Percentiles rank a stretch among this genome's conserved stretches.
phyloP scores from a whole-genome alignment of 768 basidiomycete genomes.

The Suillus cothurnatus region DNA sequence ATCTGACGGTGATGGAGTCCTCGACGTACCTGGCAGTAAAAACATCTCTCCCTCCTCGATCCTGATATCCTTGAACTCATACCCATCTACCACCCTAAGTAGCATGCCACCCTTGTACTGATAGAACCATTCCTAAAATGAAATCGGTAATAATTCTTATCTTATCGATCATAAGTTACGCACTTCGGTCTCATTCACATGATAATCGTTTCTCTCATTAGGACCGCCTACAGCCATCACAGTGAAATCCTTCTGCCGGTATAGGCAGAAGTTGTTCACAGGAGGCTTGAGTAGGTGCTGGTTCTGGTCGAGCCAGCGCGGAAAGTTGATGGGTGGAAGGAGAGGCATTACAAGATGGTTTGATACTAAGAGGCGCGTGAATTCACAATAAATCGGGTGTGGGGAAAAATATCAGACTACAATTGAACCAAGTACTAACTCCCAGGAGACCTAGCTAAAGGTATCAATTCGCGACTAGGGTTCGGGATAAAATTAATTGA shows the following conservation, averaged over 20 bases:
- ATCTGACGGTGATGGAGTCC: not conserved
- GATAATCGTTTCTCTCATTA: slow-evolving; percentile 92
- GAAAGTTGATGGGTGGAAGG: slow-evolving; percentile 82
- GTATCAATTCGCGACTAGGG: no score
- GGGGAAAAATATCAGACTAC: not conserved
- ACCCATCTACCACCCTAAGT: slow-evolving; percentile 81
- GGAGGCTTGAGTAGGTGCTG: slow-evolving; percentile 82
- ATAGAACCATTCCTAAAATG: slow-evolving; percentile 91
- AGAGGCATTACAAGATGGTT: slow-evolving; percentile 57
- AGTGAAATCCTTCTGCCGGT: slow-evolving; percentile 81
- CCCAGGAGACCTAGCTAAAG: no score
- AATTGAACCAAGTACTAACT: no score
- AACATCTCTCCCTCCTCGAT: slow-evolving; percentile 99
- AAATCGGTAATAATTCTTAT: not conserved
- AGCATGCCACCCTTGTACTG: slow-evolving; percentile 95
- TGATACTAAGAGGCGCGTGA: not conserved
- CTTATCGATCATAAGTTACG: slow-evolving; percentile 13
- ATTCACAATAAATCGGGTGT: not conserved
- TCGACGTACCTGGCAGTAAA: slow-evolving; percentile 75
- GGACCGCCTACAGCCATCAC: slow-evolving; percentile 98
- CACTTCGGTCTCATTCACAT: slow-evolving; percentile 94
- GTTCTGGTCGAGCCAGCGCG: slow-evolving; percentile 86
- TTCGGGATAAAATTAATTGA: no score
- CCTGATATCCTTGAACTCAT: slow-evolving; percentile 77
- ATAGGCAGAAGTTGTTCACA: slow-evolving; percentile 89